A percentile compares a stretch with the other conserved stretches of the same genome.
These are phyloP conservation scores for Piper longum DNA, from an alignment of 164 flowering plant genomes.

Conservation along the genomic window DNA sequence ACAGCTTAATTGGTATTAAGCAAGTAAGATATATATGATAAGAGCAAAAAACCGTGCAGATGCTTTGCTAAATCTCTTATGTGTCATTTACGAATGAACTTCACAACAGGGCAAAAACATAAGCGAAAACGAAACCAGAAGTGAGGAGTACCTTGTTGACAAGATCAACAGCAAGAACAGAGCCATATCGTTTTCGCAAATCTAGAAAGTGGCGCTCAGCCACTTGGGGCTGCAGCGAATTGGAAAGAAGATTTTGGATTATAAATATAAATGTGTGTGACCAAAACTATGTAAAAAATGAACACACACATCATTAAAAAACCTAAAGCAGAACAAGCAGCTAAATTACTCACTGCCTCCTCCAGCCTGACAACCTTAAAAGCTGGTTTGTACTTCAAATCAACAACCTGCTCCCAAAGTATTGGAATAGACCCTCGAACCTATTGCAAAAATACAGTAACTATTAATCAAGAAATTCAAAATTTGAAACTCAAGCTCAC, in stretches of 20 bases:
- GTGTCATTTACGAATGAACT: too few relatives aligned
- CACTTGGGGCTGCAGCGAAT: conserved; percentile 53
- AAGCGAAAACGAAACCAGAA: background rate
- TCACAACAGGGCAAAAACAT: background rate
- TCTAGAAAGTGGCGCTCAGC: conserved; percentile 85
- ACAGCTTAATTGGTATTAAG: too few relatives aligned
- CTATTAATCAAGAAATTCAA: background rate
- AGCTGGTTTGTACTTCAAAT: conserved; percentile 87
- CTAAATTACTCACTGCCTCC: conserved; percentile 68
- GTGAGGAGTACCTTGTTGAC: conserved; percentile 58
- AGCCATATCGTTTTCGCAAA: conserved; percentile 78
- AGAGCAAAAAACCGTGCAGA: too few relatives aligned
- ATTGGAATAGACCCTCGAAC: conserved; percentile 94
- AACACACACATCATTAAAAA: background rate
- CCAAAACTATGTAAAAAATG: too few relatives aligned
- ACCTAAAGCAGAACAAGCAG: background rate
- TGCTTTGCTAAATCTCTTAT: too few relatives aligned
- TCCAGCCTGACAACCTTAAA: conserved; percentile 75
- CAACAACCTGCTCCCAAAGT: conserved; percentile 93
- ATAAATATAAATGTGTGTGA: too few relatives aligned
- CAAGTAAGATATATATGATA: too few relatives aligned
- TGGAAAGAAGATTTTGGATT: too few relatives aligned
- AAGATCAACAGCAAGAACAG: conserved; percentile 80
- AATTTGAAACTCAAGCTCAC: too few relatives aligned
- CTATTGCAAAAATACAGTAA: conserved; percentile 18